phyloP scores from a whole-genome alignment of 2,329 filamentous ascomycete genomes.

The Ophiostoma populinum region DNA sequence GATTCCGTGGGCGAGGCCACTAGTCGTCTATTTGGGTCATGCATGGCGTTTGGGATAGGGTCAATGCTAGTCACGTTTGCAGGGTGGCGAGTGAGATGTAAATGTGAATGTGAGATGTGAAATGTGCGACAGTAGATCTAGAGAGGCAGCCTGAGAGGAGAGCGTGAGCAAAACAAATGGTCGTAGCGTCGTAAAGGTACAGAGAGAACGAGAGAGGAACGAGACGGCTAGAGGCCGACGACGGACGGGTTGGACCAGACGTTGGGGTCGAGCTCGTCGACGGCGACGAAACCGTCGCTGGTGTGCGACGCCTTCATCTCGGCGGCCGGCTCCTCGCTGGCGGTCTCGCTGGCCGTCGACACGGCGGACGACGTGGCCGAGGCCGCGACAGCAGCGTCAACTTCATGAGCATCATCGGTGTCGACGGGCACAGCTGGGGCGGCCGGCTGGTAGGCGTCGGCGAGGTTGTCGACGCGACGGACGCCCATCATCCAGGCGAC shows the following conservation, averaged over 20 bases:
- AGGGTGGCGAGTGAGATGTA: no score
- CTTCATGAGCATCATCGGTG: no score
- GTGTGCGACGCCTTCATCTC: conserved; percentile 10
- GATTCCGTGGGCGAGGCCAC: conserved; percentile 14
- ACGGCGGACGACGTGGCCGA: conserved; percentile 8
- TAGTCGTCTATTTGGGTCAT: no score
- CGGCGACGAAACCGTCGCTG: conserved; percentile 31
- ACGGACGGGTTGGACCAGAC: conserved; percentile 21
- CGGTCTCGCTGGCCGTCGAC: conserved; percentile 8
- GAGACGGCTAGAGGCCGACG: conserved; percentile 1
- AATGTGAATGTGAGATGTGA: no score
- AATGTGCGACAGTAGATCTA: no score
- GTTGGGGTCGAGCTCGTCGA: conserved; percentile 27
- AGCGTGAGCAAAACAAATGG: not conserved
- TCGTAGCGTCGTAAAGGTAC: conserved; percentile 10
- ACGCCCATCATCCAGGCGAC: conserved; percentile 93
- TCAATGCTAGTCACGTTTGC: no score
- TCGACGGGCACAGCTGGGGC: conserved; percentile 18
- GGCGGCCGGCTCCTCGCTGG: conserved; percentile 9
- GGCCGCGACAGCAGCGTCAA: no score
- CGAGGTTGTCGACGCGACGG: conserved; percentile 39
- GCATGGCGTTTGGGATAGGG: no score
- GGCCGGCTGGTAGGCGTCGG: conserved; percentile 30
- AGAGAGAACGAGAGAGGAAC: no score
- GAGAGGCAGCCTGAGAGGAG: no score